phyloP scores from a whole-genome alignment of 352 stramenopile genomes.

The Globisporangium nunn region DNA sequence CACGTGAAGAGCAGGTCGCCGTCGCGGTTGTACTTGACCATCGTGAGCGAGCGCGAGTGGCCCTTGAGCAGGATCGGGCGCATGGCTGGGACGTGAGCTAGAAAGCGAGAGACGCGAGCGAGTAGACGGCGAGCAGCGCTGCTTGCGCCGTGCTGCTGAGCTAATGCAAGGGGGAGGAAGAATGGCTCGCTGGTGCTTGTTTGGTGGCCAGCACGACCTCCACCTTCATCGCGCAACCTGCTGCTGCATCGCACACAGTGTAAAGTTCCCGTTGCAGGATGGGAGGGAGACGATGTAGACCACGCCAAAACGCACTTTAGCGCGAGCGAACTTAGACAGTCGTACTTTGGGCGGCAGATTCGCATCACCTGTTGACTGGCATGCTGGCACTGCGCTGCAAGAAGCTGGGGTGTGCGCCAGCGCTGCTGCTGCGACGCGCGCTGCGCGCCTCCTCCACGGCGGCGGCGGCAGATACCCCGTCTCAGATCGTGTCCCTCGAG shows the following conservation, averaged over 20 bases:
- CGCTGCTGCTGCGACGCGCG: slow-evolving; percentile 1
- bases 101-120: not conserved
- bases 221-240: not conserved
- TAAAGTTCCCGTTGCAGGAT: not conserved
- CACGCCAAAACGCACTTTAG: not conserved
- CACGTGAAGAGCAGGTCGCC: slow-evolving; percentile 97
- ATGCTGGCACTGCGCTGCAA: not conserved
- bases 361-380: not conserved
- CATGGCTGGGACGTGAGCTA: slow-evolving; percentile 28
- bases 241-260: not conserved
- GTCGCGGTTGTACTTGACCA: slow-evolving; percentile 99
- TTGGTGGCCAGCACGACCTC: not conserved
- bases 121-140: not conserved
- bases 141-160: not conserved
- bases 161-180: not conserved
- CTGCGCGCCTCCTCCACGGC: not conserved
- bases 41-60: slow-evolving; percentile 97
- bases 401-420: not conserved
- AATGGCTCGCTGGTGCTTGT: not conserved
- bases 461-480: not conserved
- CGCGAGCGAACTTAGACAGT: too few species aligned
- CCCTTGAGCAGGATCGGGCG: slow-evolving; percentile 98
- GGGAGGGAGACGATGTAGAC: not conserved
- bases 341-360: too few species aligned
- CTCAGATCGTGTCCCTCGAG: slow-evolving; percentile 26